Conservation (phyloP, 2,329 filamentous ascomycete genomes). For the Hymenoscyphus salicellus region DNA sequence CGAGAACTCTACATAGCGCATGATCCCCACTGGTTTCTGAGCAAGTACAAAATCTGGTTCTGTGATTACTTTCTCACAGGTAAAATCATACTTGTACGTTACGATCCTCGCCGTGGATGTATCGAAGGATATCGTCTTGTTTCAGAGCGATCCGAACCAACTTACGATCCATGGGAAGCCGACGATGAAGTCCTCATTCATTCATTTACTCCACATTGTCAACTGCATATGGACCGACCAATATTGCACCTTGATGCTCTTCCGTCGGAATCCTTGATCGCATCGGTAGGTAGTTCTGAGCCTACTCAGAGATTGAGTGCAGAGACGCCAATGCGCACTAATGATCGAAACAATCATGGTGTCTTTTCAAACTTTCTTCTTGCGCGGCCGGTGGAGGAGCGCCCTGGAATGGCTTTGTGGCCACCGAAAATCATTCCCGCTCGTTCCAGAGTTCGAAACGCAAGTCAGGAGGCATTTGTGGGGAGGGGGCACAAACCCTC, state of each 20-base stretch:
- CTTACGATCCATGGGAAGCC: constrained; percentile 61
- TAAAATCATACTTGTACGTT: constrained; percentile 72
- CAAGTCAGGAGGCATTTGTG: constrained; percentile 44
- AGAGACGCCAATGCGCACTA: constrained; percentile 53
- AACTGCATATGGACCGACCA: constrained; percentile 72
- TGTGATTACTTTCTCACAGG: constrained; percentile 70
- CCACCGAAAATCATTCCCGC: constrained; percentile 71
- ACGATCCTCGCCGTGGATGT: constrained; percentile 66
- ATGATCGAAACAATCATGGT: constrained; percentile 42
- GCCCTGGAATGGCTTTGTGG: constrained; percentile 59
- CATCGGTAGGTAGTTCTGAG: constrained; percentile 17
- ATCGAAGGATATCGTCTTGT: constrained; percentile 80
- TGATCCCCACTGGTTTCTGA: constrained; percentile 80
- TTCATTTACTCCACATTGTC: constrained; percentile 66
- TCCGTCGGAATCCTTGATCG: constrained; percentile 16
- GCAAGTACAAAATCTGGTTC: constrained; percentile 81
- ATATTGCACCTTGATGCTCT: constrained; percentile 54
- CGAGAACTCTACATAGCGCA: constrained; percentile 70
- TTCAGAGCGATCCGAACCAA: constrained; percentile 56
- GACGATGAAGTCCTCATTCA: constrained; percentile 67
- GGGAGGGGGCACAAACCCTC: constrained; percentile 47
- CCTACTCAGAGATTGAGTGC: constrained; percentile 40
- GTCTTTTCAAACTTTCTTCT: constrained; percentile 68
- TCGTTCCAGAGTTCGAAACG: constrained; percentile 44
- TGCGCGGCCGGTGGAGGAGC: constrained; percentile 47